Percentiles rank a stretch among this genome's conserved stretches.
These are phyloP conservation scores for Xylariaceae sp. DNA, from an alignment of 2,329 filamentous ascomycete species.

Conservation along the genomic window DNA sequence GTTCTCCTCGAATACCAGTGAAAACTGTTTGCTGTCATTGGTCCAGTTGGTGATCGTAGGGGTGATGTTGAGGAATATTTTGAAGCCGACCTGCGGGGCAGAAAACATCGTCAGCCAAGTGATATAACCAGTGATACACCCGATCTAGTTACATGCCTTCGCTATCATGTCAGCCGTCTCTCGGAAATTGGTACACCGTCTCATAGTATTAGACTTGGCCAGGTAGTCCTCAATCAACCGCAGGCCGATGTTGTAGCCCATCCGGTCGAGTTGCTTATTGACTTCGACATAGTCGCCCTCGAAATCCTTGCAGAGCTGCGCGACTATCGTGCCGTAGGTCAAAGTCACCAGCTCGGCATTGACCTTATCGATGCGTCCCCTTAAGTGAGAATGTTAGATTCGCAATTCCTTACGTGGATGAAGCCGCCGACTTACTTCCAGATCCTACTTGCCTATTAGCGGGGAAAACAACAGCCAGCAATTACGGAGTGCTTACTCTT, in stretches of 20 bases:
- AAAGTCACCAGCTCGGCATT: conserved; percentile 96
- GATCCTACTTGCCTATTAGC: conserved; percentile 59
- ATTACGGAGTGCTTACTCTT: conserved; percentile 54
- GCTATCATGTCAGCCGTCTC: conserved; percentile 97
- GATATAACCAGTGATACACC: not conserved
- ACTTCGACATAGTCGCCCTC: conserved; percentile 93
- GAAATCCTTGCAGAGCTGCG: conserved; percentile 95
- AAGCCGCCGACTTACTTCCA: conserved; percentile 75
- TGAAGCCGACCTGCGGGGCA: conserved; percentile 82
- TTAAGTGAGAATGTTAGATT: conserved; percentile 43
- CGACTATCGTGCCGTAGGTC: conserved; percentile 96
- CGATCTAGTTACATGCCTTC: conserved; percentile 60
- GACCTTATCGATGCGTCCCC: conserved; percentile 94
- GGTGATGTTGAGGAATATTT: conserved; percentile 97
- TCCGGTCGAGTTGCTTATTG: conserved; percentile 97
- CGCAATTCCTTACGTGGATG: not conserved
- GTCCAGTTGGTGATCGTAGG: conserved; percentile 95
- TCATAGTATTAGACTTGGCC: conserved; percentile 88
- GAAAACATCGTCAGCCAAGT: conserved; percentile 23
- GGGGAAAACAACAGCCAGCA: not conserved
- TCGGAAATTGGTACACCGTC: conserved; percentile 86
- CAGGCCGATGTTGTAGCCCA: conserved; percentile 98
- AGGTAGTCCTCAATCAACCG: conserved; percentile 97
- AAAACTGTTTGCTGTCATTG: conserved; percentile 94
- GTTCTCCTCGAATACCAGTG: conserved; percentile 94